Evolutionary conservation across 2,329 filamentous ascomycete species (phyloP), one percentile per base, ranked within the genome.

Genomic region (Bretziella fagacearum): DNA sequence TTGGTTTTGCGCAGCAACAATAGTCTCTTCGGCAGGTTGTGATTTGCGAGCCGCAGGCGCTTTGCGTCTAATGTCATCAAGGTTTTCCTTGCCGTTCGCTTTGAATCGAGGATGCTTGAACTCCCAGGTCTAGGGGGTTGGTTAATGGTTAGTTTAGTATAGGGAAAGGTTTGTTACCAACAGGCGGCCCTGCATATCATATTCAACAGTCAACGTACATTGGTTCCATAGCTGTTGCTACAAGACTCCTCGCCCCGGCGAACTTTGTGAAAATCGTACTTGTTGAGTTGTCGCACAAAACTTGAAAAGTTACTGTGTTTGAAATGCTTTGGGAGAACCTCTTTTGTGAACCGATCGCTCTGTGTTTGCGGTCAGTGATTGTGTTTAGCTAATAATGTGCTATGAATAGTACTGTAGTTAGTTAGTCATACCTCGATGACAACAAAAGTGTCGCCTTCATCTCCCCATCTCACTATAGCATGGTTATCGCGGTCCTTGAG

Each of bases 291-390:
- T 42, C 87, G 81, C 50, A 95, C 87, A 60, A 95, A 95, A 63
- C 86, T 94, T 26, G 87, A 87, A 66, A 95, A 95, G 62, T 95
- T 95, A 73, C 85, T 93, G 65, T 96, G 91, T 64, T 98, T 98
- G 70, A 98, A 98, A 58, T 96, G 86, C 60, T 96, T 95, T 2
- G 91, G 91, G 13, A 98, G 75, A 56, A 98, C 93, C 32, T 84
- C 82, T 62, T 95, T 94, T 18, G 91, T 96, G 59, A 98, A 98
- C 62, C 93, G 94, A 62, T 96, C 89, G 62, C 93, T 93, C 89
- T 95, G 61, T 18, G n/a, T n/a, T n/a, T n/a, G n/a, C n/a, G n/a
- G n/a, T n/a, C n/a, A n/a, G 18, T 50, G 10, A 23, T 23, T 7
- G 13, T 22, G 23, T n/a, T 46, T 44, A 44, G 40, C 17, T 37